A percentile compares a stretch with the other conserved stretches of the same genome.
phyloP scores from a whole-genome alignment of 2,329 filamentous ascomycete genomes.

The Sclerotinia subarctica region DNA sequence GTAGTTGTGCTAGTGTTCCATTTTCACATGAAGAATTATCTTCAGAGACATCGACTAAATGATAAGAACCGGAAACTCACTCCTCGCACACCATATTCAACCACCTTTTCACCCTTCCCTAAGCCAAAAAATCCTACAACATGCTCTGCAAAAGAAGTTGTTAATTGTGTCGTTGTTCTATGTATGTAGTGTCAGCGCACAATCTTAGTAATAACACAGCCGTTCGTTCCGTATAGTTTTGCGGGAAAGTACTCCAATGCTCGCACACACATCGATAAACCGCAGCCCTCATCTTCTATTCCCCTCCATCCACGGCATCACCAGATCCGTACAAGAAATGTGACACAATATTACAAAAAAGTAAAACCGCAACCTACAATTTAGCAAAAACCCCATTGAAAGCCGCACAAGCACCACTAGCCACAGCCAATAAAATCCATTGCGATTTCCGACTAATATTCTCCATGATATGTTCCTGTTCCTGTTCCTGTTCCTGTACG shows the following conservation, averaged over 20 bases:
- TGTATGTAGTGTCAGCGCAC: slow-evolving; percentile 18
- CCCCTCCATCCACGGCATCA: neutral
- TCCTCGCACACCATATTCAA: slow-evolving; percentile 50
- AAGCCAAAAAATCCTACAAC: slow-evolving; percentile 47
- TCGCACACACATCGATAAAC: neutral
- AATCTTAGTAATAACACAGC: neutral
- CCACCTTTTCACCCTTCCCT: slow-evolving; percentile 44
- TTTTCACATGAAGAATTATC: neutral
- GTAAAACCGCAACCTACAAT: slow-evolving; percentile 52
- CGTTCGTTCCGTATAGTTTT: neutral
- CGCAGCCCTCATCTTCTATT: neutral
- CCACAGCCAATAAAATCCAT: slow-evolving; percentile 68
- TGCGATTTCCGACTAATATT: slow-evolving; percentile 43
- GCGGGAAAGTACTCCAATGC: neutral
- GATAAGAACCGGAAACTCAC: slow-evolving; percentile 40
- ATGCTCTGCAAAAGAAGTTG: slow-evolving; percentile 48
- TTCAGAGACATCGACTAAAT: neutral
- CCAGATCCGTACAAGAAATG: neutral
- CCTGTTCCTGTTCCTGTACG: neutral
- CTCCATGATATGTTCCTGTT: slow-evolving; percentile 30
- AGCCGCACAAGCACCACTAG: slow-evolving; percentile 73
- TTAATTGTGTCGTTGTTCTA: slow-evolving; percentile 55
- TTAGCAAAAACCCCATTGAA: slow-evolving; percentile 76
- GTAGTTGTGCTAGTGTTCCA: neutral
- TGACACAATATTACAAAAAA: neutral